These are phyloP conservation scores for Saccharomycopsis babjevae DNA, from an alignment of 805 yeast genomes.

Conservation along the genomic window DNA sequence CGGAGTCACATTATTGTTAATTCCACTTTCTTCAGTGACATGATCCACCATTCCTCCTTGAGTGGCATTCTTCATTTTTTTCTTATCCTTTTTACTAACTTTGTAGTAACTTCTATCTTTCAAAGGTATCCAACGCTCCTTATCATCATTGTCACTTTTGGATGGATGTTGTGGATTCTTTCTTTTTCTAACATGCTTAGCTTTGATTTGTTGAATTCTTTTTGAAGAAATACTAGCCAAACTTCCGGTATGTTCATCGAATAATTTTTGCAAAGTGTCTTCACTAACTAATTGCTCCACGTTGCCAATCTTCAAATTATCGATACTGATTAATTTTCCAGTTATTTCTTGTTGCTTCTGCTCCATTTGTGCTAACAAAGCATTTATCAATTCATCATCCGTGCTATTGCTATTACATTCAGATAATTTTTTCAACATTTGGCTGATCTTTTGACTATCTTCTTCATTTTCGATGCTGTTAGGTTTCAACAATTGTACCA, in stretches of 20 bases:
- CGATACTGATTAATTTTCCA: background rate
- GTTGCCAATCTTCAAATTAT: background rate
- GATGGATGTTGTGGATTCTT: constrained; percentile 24
- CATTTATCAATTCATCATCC: constrained; percentile 7
- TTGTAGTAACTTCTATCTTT: constrained; percentile 77
- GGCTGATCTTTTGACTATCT: constrained; percentile 1
- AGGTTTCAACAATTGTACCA: constrained; percentile 6
- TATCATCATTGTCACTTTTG: constrained; percentile 34
- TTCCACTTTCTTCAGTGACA: constrained; percentile 30
- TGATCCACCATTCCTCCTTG: constrained; percentile 52
- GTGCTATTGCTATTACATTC: constrained; percentile 1
- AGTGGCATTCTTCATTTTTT: constrained; percentile 31
- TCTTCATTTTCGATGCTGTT: background rate
- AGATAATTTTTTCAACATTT: constrained; percentile 9
- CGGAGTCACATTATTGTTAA: background rate
- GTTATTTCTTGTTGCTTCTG: background rate
- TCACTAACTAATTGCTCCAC: background rate
- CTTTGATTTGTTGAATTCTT: constrained; percentile 15
- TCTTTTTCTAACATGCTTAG: constrained; percentile 10
- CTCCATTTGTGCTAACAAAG: background rate
- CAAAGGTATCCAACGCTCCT: constrained; percentile 88
- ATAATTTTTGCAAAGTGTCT: background rate
- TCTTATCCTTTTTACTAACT: constrained; percentile 60
- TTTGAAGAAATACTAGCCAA: constrained; percentile 25
- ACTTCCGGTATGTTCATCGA: constrained; percentile 23